Base-by-base conservation (phyloP, 208 protist species). In the Leishmania arabica region DNA sequence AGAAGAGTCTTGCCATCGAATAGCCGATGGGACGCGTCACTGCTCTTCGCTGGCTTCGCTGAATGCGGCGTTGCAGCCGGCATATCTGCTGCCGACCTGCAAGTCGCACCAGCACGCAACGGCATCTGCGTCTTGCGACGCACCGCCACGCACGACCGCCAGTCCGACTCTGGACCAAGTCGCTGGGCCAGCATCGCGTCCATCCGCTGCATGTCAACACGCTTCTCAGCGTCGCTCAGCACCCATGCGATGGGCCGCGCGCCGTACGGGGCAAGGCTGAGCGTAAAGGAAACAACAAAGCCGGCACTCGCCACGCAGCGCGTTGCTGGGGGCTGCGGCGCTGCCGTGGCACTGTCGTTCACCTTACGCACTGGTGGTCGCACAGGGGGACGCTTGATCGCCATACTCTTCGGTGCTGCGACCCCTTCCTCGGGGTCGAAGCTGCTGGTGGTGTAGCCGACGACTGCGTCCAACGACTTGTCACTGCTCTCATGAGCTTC, bases 221-320 rank as follows among this genome's bases (percentile, higher is more conserved):
- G n/a, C 74, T 74, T 77, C 60, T 80, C 69, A 5, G 77, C 64
- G 24, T 64, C 51, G 47, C 73, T 80, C 21, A 91, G 66, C 79
- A 90, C 84, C 88, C 88, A 92, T 31, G 86, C 89, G 42, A 92
- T 89, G 31, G 88, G 91, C 19, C 84, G 82, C 21, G 91, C 87
- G 27, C 86, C 89, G 79, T 86, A 89, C 34, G 91, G 91, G 64
- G 84, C 81, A 68, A 95, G 76, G 37, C 72, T 80, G 1, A 83
- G 78, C 2, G 34, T 66, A 40, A 89, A 42, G 13, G 60, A 62
- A 11, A 86, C 56, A 54, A 64, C 75, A 17, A 31, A 13, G n/a
- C 64, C 53, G 4, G 47, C 58, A 49, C 53, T 42, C 6, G 53
- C 62, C 40, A 45, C 70, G 27, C 74, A 83, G 37, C 85, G 85